Base-by-base conservation (phyloP, 495 filamentous ascomycete species). In the Baudoinia panamericana region DNA sequence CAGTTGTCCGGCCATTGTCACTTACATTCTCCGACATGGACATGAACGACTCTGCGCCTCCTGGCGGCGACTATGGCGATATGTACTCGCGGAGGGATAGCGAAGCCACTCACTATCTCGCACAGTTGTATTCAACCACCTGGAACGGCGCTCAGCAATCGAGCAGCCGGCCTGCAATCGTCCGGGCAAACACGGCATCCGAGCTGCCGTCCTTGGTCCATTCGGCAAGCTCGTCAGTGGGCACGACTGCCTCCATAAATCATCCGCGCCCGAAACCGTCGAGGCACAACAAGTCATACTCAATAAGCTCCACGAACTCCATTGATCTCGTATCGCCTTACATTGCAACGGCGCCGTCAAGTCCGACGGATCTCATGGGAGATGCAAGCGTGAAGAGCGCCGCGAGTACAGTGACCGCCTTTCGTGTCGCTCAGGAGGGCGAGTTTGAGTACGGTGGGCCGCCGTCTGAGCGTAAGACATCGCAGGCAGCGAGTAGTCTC, bases 171-270 rank as follows among this genome's bases (percentile, higher is more conserved):
- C n/a, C n/a, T n/a, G n/a, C n/a, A n/a, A n/a, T n/a, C n/a, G n/a
- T n/a, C n/a, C n/a, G n/a, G n/a, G n/a, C n/a, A n/a, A n/a, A n/a
- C n/a, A n/a, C n/a, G n/a, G n/a, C n/a, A n/a, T n/a, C n/a, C 21
- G 39, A 2, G 20, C 16, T 57, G 11, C 57, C 58, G 15, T 60
- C 60, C 15, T 52, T 60, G 30, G 43, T 49, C 1, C 51, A 61
- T 45, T 57, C 58, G 5, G 56, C 59, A 12, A 47, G 52, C 26
- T 61, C 59, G 3, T 58, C 57, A 2, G 28, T 50, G n/a, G 55
- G 51, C 40, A 56, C 40, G 35, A 53, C 25, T 43, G 24, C 37
- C 44, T 36, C 59, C 39, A 43, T 31, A 50, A 47, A 0, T 46
- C 49, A n/a, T 50, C 48, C 15, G 45, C 50, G 56, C 24, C 55